Evolutionary conservation across 75 land plant genomes (phyloP).

Genomic region (Picea sitchensis): DNA sequence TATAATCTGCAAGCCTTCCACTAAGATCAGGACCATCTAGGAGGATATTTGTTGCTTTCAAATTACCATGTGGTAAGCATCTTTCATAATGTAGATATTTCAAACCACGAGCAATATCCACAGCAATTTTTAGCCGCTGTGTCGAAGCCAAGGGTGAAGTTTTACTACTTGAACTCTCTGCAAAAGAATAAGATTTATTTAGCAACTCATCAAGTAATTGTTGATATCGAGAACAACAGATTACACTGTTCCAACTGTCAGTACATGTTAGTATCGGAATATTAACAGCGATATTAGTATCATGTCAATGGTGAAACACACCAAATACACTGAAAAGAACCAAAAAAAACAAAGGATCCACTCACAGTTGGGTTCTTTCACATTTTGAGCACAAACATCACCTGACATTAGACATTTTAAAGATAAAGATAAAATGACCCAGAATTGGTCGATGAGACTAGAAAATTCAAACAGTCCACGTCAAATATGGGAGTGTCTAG

Average conservation of each 20-base stretch:
- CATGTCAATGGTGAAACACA: background rate
- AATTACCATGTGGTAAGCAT: conserved; percentile 84
- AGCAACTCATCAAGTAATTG: conserved; percentile 4
- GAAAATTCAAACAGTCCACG: no score
- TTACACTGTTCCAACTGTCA: background rate
- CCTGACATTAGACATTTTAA: no score
- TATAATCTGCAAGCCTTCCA: conserved; percentile 80
- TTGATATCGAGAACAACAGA: background rate
- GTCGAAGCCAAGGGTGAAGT: conserved; percentile 27
- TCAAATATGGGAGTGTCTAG: no score
- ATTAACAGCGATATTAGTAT: background rate
- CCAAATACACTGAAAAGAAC: background rate
- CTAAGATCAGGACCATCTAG: conserved; percentile 48
- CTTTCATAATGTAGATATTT: conserved; percentile 67
- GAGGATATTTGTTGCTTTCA: conserved; percentile 93
- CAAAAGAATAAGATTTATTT: conserved; percentile 6
- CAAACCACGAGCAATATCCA: conserved; percentile 83
- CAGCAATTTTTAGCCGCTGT: conserved; percentile 75
- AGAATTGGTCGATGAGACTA: no score
- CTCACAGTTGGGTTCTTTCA: background rate
- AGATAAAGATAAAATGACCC: no score
- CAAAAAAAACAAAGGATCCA: background rate
- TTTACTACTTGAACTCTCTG: conserved; percentile 32
- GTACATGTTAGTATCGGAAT: background rate
- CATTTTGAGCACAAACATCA: background rate